Evolutionary conservation across 164 flowering plant genomes (phyloP).

Genomic region (Berberis thunbergii): DNA sequence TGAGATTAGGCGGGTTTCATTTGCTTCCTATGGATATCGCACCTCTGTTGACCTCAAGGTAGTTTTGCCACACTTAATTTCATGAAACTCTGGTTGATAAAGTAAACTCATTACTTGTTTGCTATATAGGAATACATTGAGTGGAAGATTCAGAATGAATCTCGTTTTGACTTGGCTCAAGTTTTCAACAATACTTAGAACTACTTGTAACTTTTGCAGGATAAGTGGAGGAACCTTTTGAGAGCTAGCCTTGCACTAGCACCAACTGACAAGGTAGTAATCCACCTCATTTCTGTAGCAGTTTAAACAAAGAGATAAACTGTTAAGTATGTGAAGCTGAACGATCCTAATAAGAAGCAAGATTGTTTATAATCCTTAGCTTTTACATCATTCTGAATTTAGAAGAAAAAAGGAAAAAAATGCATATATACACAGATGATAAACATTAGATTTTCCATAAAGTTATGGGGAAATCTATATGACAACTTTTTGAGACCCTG

Average conservation of each 20-base stretch:
- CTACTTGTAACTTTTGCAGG: slow-evolving; percentile 34
- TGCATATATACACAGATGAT: not conserved
- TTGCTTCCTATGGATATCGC: slow-evolving; percentile 73
- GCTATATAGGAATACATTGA: too few species aligned
- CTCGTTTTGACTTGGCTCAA: too few species aligned
- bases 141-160: too few species aligned
- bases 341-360: not conserved
- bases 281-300: slow-evolving; percentile 6
- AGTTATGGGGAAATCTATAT: too few species aligned
- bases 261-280: slow-evolving; percentile 56
- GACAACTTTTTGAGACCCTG: too few species aligned
- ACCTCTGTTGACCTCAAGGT: slow-evolving; percentile 89
- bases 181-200: too few species aligned
- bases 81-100: not conserved
- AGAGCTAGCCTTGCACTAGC: slow-evolving; percentile 74
- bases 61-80: not conserved
- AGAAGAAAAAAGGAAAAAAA: not conserved
- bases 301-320: too few species aligned
- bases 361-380: not conserved
- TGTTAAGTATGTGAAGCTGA: not conserved
- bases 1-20: slow-evolving; percentile 80
- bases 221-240: slow-evolving; percentile 95
- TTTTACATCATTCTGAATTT: not conserved
- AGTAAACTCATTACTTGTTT: too few species aligned
- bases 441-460: not conserved